Percentiles rank a stretch among this genome's conserved stretches.
phyloP scores from a whole-genome alignment of 2,329 filamentous ascomycete genomes.

The Botrytis aclada region DNA sequence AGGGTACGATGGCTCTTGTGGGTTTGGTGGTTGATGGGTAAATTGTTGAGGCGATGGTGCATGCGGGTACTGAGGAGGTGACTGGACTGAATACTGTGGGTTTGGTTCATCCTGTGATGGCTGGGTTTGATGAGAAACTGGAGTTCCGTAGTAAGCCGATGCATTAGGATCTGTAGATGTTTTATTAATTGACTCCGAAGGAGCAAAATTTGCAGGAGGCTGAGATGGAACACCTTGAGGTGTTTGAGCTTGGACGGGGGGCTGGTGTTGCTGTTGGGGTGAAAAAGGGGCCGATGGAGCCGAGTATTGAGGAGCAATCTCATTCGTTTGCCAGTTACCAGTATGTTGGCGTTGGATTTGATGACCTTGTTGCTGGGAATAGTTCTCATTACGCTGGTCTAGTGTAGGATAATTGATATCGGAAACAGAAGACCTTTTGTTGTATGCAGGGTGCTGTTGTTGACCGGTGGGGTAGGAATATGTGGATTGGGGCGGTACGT shows the following conservation, averaged over 20 bases:
- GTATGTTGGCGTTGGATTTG: slow-evolving; percentile 46
- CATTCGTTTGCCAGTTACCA: slow-evolving; percentile 49
- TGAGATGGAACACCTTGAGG: slow-evolving; percentile 38
- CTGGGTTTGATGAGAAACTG: slow-evolving; percentile 39
- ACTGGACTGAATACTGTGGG: slow-evolving; percentile 36
- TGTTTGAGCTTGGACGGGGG: slow-evolving; percentile 31
- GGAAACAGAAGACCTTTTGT: slow-evolving; percentile 29
- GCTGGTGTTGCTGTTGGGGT: slow-evolving; percentile 30
- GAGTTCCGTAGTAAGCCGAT: slow-evolving; percentile 55
- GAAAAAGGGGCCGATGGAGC: slow-evolving; percentile 26
- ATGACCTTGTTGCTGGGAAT: slow-evolving; percentile 43
- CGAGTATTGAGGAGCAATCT: slow-evolving; percentile 25
- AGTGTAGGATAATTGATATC: slow-evolving; percentile 27
- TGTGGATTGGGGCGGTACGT: slow-evolving; percentile 48
- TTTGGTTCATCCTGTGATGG: slow-evolving; percentile 43
- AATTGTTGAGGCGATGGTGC: slow-evolving; percentile 31
- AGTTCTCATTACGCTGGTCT: slow-evolving; percentile 30
- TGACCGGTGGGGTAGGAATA: slow-evolving; percentile 50
- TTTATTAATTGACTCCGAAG: slow-evolving; percentile 38
- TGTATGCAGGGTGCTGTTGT: slow-evolving; percentile 43
- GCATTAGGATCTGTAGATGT: slow-evolving; percentile 51
- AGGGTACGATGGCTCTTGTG: slow-evolving; percentile 30
- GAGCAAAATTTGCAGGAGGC: slow-evolving; percentile 37
- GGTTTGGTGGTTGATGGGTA: slow-evolving; percentile 27
- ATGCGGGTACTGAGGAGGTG: slow-evolving; percentile 38